Base-by-base conservation (phyloP, 2,329 filamentous ascomycete species). In the Xylariaceae sp. region DNA sequence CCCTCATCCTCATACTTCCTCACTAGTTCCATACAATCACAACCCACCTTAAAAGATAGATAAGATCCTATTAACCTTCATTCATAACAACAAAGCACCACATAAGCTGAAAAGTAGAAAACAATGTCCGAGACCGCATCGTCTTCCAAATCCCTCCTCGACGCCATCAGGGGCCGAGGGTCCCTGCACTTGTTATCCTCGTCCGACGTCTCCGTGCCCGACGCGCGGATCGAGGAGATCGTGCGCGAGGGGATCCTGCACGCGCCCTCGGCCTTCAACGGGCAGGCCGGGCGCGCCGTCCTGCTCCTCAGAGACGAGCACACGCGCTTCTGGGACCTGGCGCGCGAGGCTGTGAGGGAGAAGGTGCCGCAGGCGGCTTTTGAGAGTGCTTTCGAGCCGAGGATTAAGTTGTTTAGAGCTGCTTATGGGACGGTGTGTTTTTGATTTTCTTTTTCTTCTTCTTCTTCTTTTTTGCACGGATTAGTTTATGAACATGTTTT, bases 321-420 rank as follows among this genome's bases (percentile, higher is more conserved):
- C 15, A 40, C 31, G 36, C 39, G 30, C 15, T 36, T 43, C 36
- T 43, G 41, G 41, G 36, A 43, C 28, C 14, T 43, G 12, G 40
- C 41, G 4, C 12, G 40, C 33, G 32, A 32, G 7, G 32, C 31
- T 2, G 31, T 32, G 5, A 39, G 39, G 26, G 40, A 19, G 11
- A 29, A 14, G 14, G 40, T 39, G 18, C 40, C 40, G 21, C 40
- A 35, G 9, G 19, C 13, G 3, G 28, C 21, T 13, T 43, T 43
- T 18, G 40, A 43, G 19, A 43, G 39, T n/a, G 40, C 21, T 14
- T 39, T 39, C 26, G 40, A 43, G 28, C 40, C 40, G 3, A 35
- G 40, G 14, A 19, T 43, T 28, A 39, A 35, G 15, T 35, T 43
- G 40, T 43, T 43, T 21, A 35, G 40, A 31, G 40, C 40, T 13